Conservation (phyloP, 371 early-diverging fungal species). For the Mortierella sp. region DNA sequence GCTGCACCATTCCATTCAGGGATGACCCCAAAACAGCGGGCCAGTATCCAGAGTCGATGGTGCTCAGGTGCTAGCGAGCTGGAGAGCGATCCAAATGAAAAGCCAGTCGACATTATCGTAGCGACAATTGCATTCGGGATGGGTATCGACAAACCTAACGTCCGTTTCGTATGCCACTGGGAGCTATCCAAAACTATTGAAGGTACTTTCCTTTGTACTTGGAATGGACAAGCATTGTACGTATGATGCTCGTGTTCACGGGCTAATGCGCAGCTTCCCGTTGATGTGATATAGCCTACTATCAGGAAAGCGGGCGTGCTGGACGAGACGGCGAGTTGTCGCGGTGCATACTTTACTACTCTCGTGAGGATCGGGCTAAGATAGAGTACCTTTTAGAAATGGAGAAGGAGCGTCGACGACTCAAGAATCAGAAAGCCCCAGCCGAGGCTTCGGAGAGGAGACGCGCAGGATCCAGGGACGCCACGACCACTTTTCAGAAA, state of each 20-base stretch:
- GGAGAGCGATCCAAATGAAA: neutral
- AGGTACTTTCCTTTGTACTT: constrained; percentile 54
- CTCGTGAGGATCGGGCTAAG: constrained; percentile 79
- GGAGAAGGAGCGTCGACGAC: constrained; percentile 81
- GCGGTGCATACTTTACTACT: constrained; percentile 90
- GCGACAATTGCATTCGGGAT: constrained; percentile 99
- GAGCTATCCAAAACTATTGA: constrained; percentile 96
- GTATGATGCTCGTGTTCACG: too few relatives aligned
- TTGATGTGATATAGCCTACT: constrained; percentile 45
- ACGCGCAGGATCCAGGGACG: constrained; percentile 1
- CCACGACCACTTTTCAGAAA: constrained; percentile 77
- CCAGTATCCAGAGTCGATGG: constrained; percentile 37
- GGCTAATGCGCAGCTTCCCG: too few relatives aligned
- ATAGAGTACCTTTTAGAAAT: constrained; percentile 79
- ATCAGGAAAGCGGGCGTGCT: constrained; percentile 99
- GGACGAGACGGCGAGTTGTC: constrained; percentile 95
- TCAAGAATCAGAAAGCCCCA: constrained; percentile 77
- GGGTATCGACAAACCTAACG: constrained; percentile 99
- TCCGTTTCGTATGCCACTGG: constrained; percentile 98
- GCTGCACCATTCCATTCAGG: constrained; percentile 54
- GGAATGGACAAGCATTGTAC: neutral
- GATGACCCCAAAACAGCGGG: constrained; percentile 43
- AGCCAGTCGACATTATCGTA: constrained; percentile 72
- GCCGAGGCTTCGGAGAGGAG: neutral
- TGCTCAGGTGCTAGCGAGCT: neutral